phyloP scores from a whole-genome alignment of 1,139 yeast genomes.

The Petasospora fabianii region DNA sequence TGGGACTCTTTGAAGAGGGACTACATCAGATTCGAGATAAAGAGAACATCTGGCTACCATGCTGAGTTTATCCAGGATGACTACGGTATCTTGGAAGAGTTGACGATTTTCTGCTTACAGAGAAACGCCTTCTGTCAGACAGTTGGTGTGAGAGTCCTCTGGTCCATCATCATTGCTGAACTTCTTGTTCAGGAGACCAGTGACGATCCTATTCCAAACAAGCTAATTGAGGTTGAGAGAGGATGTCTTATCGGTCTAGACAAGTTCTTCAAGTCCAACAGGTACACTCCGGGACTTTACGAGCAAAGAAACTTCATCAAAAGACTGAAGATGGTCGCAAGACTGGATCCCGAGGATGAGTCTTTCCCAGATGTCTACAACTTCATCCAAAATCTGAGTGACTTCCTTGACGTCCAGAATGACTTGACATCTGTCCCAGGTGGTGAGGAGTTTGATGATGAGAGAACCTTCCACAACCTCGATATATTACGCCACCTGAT shows the following conservation, averaged over 20 bases:
- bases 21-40: constrained; percentile 55
- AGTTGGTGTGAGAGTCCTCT: constrained; percentile 64
- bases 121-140: constrained; percentile 59
- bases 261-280: constrained; percentile 56
- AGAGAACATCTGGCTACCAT: constrained; percentile 69
- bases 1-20: constrained; percentile 64
- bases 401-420: constrained; percentile 61
- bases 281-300: constrained; percentile 50
- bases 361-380: constrained; percentile 51
- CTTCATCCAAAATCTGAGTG: constrained; percentile 55
- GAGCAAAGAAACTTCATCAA: constrained; percentile 56
- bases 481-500: constrained; percentile 74
- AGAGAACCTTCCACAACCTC: constrained; percentile 75
- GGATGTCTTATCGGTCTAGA: constrained; percentile 62
- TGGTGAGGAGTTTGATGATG: constrained; percentile 84
- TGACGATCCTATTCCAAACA: constrained; percentile 58
- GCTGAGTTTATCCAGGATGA: constrained; percentile 57
- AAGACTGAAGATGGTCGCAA: constrained; percentile 47
- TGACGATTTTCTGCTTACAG: constrained; percentile 68
- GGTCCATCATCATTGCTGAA: constrained; percentile 69
- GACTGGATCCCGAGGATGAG: constrained; percentile 65
- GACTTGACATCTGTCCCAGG: constrained; percentile 73
- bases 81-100: constrained; percentile 59
- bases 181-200: constrained; percentile 54
- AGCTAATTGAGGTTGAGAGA: constrained; percentile 56